Base-by-base conservation (phyloP, 495 filamentous ascomycete genomes). In the Aspergillus bridgeri region DNA sequence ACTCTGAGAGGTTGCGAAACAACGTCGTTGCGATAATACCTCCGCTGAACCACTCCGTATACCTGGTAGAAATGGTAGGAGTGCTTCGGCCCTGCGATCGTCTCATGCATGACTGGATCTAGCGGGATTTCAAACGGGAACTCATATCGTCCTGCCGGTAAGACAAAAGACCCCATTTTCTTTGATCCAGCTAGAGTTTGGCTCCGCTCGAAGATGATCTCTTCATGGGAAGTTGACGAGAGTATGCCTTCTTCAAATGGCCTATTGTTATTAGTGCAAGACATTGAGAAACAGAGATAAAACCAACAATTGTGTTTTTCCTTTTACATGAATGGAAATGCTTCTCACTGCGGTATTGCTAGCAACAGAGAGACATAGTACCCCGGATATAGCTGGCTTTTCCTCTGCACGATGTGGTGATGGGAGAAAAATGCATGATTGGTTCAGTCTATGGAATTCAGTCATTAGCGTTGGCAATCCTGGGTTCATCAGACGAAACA, bases 91-190 rank as follows among this genome's bases (percentile, higher is more conserved):
- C 63, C 63, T 1, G 57, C 57, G 4, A 66, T 47, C 0, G 65
- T 68, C 22, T 64, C 65, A 13, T 56, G 20, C 5, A 63, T 45
- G 18, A 52, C 54, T 0, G 38, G 25, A 19, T 52, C 18, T 6
- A 70, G 46, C 5, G 63, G 56, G 15, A 70, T 62, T 3, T 58
- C 44, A 57, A 70, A 66, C 11, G 62, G 56, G 43, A 70, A 70
- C 29, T 64, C 59, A 47, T 70, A 65, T 19, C 64, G 27, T 21
- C 67, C 67, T 6, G 57, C 58, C 1, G 62, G 58, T 42, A 69
- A 47, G 49, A 25, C 51, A 42, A 69, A 69, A 0, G 62, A 60
- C 42, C 19, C 53, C 29, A 67, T 55, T 6, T 45, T 63, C 48
- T 59, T 60, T 0, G 67, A 65, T 5, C 59, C 54, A 5, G 60